Conservation (phyloP, 1,284 basidiomycete genomes). For the Pholiota adiposa region DNA sequence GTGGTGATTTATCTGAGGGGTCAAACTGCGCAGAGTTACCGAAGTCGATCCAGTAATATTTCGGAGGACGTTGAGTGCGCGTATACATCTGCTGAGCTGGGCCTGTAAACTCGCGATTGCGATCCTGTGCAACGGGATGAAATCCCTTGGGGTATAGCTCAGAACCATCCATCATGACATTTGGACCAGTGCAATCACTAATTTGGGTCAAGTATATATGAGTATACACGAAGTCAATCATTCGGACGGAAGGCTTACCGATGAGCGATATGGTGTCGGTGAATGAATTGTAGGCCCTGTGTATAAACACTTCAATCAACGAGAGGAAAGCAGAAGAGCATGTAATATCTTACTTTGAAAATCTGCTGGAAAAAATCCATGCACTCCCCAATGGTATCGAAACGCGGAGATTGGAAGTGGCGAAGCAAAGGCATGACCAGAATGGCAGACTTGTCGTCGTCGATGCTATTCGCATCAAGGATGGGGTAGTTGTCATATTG, state of each 20-base stretch:
- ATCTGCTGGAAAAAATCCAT: conserved; percentile 36
- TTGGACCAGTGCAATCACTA: conserved; percentile 20
- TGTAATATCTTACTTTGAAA: too few relatives aligned
- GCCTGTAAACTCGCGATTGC: conserved; percentile 27
- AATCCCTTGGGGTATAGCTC: conserved; percentile 30
- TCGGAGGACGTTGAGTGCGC: conserved; percentile 30
- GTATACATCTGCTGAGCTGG: conserved; percentile 25
- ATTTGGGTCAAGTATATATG: too few relatives aligned
- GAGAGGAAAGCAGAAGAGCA: too few relatives aligned
- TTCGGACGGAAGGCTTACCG: conserved; percentile 27
- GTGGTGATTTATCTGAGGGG: conserved; percentile 12
- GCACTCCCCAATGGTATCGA: conserved; percentile 36
- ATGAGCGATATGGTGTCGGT: conserved; percentile 41
- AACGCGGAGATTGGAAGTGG: conserved; percentile 21
- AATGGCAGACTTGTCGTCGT: conserved; percentile 24
- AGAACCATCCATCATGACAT: conserved; percentile 38
- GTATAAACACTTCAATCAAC: not conserved
- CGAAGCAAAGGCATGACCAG: conserved; percentile 36
- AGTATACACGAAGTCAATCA: not conserved
- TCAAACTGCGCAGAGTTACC: conserved; percentile 35
- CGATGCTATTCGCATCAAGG: conserved; percentile 19
- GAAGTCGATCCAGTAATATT: conserved; percentile 38
- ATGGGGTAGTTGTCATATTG: not conserved
- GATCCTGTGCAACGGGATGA: conserved; percentile 25
- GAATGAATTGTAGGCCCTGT: conserved; percentile 38